phyloP scores from a whole-genome alignment of 2,329 filamentous ascomycete species.

The Talaromyces sp. region DNA sequence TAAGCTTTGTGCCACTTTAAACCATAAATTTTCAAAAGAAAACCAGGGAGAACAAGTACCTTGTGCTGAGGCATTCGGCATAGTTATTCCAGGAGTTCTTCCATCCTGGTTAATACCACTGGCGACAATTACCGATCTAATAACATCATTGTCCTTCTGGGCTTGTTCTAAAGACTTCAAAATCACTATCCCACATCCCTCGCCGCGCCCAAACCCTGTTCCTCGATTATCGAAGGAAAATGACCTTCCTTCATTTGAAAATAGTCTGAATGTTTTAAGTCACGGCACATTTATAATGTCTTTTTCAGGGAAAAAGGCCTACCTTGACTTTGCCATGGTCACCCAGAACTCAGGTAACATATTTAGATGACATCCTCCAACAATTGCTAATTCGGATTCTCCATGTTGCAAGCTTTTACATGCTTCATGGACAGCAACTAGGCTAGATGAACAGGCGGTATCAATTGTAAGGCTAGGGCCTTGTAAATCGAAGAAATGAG shows the following conservation, averaged over 20 bases:
- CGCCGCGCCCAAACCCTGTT: neutral
- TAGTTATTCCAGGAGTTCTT: constrained; percentile 52
- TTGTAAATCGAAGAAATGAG: constrained; percentile 17
- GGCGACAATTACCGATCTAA: constrained; percentile 23
- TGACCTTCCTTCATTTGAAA: constrained; percentile 54
- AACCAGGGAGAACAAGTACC: constrained; percentile 23
- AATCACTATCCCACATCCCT: constrained; percentile 32
- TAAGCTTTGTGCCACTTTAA: constrained; percentile 13
- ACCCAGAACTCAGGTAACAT: neutral
- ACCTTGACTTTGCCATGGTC: neutral
- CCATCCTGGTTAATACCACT: constrained; percentile 37
- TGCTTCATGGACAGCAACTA: constrained; percentile 32
- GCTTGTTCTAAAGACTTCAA: constrained; percentile 47
- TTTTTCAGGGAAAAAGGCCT: neutral
- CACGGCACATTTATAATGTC: neutral
- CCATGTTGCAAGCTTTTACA: constrained; percentile 23
- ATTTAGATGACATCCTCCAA: constrained; percentile 17
- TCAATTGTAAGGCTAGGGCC: constrained; percentile 18
- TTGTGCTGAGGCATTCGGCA: constrained; percentile 47
- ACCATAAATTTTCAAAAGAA: neutral
- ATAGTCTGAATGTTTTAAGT: constrained; percentile 43
- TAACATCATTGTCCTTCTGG: constrained; percentile 45
- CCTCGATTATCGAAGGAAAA: constrained; percentile 5
- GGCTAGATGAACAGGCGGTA: constrained; percentile 30
- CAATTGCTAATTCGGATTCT: constrained; percentile 20